Conservation (phyloP, 352 stramenopile genomes). For the Globisporangium iwayamae region DNA sequence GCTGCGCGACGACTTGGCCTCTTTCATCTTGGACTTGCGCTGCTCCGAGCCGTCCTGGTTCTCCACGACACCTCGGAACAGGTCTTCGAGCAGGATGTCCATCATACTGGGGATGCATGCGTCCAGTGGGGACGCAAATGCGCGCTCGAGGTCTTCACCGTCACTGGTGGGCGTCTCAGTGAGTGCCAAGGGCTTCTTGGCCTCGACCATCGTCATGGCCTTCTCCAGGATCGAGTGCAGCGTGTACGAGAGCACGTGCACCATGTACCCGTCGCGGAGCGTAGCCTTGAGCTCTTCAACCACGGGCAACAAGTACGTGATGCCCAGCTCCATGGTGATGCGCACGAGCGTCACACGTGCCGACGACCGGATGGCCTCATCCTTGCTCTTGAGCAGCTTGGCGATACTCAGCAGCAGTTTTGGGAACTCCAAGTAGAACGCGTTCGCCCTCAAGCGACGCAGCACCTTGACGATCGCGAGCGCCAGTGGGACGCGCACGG, state of each 20-base stretch:
- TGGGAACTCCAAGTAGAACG: slow-evolving; percentile 92
- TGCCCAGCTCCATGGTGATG: slow-evolving; percentile 90
- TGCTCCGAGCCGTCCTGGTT: slow-evolving; percentile 48
- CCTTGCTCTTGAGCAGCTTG: slow-evolving; percentile 88
- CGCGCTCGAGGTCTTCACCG: slow-evolving; percentile 26
- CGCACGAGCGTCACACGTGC: slow-evolving; percentile 93
- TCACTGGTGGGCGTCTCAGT: slow-evolving; percentile 17
- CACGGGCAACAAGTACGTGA: slow-evolving; percentile 80
- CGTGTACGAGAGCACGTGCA: slow-evolving; percentile 86
- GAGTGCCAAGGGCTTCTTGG: slow-evolving; percentile 38
- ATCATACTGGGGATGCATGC: slow-evolving; percentile 78
- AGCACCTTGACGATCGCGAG: slow-evolving; percentile 97
- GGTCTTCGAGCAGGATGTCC: slow-evolving; percentile 72
- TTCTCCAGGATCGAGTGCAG: slow-evolving; percentile 83
- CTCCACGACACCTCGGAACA: slow-evolving; percentile 72
- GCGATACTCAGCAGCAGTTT: slow-evolving; percentile 91
- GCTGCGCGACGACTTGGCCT: slow-evolving; percentile 69
- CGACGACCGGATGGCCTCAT: slow-evolving; percentile 90
- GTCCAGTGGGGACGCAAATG: slow-evolving; percentile 67
- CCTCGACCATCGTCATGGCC: slow-evolving; percentile 51
- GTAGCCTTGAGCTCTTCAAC: slow-evolving; percentile 83
- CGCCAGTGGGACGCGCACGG: slow-evolving; percentile 91
- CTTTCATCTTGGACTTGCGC: slow-evolving; percentile 88
- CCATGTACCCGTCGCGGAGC: slow-evolving; percentile 81
- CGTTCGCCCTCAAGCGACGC: slow-evolving; percentile 85